phyloP scores from a whole-genome alignment of 1,139 yeast species.

The Hyphopichia burtonii region DNA sequence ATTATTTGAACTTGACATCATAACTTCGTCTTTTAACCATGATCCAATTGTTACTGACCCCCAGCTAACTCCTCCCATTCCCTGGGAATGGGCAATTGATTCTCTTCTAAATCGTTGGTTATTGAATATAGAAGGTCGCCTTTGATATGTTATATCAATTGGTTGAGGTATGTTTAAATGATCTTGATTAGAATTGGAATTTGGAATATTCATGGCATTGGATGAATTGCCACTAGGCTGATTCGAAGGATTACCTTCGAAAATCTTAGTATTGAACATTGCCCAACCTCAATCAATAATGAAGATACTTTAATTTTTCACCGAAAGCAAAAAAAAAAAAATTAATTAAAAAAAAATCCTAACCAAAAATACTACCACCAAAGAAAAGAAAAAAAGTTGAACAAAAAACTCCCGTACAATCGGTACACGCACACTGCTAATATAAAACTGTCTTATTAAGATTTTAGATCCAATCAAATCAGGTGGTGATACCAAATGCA shows the following conservation, averaged over 20 bases:
- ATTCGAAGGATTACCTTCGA: slow-evolving; percentile 17
- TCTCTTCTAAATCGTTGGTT: slow-evolving; percentile 64
- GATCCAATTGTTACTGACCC: slow-evolving; percentile 93
- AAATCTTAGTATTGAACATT: slow-evolving; percentile 36
- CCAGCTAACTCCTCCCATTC: slow-evolving; percentile 99
- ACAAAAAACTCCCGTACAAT: too few relatives aligned
- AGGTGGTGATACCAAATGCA: too few relatives aligned
- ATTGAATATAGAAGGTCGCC: slow-evolving; percentile 41
- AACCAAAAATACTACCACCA: too few relatives aligned
- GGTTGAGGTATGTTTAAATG: slow-evolving; percentile 38
- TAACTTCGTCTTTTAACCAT: slow-evolving; percentile 93
- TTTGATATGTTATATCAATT: slow-evolving; percentile 47
- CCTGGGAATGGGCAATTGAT: slow-evolving; percentile 92
- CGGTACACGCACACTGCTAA: too few relatives aligned
- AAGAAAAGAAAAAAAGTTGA: too few relatives aligned
- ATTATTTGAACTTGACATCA: slow-evolving; percentile 38
- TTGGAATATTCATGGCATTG: slow-evolving; percentile 16
- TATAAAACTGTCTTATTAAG: too few relatives aligned
- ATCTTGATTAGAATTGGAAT: slow-evolving; percentile 6
- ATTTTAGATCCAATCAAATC: too few relatives aligned
- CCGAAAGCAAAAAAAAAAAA: too few relatives aligned
- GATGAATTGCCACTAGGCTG: background rate
- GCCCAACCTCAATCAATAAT: background rate
- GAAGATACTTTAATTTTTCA: too few relatives aligned
- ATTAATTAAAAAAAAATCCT: too few relatives aligned